These are phyloP conservation scores for Sporothrix protearum DNA, from an alignment of 2,329 filamentous ascomycete species.

Conservation along the genomic window DNA sequence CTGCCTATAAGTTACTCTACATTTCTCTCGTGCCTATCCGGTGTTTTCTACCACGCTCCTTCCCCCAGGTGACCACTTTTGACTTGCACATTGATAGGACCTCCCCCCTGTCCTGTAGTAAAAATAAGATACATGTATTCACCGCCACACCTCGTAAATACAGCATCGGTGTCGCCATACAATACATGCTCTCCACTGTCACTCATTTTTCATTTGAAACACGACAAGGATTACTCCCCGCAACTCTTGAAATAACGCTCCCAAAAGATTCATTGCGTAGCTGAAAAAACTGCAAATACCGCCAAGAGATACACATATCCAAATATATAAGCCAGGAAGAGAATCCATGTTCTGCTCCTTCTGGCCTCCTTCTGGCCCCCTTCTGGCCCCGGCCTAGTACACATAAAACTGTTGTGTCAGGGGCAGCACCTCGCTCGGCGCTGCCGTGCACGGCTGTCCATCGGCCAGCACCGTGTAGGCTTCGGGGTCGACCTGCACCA, in stretches of 20 bases:
- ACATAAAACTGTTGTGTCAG: constrained; percentile 75
- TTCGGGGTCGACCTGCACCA: constrained; percentile 90
- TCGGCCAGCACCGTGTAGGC: constrained; percentile 85
- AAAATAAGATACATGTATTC: neutral
- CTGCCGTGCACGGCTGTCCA: constrained; percentile 67
- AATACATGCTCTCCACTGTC: neutral
- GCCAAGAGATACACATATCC: neutral
- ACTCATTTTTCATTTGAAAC: neutral
- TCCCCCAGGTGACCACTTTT: neutral
- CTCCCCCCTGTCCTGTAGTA: neutral
- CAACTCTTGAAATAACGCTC: neutral
- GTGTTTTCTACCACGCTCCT: neutral
- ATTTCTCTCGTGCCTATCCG: too few relatives aligned
- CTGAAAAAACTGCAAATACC: neutral
- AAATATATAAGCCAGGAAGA: neutral
- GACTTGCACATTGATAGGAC: neutral
- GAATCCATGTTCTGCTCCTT: neutral
- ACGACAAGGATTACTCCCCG: neutral
- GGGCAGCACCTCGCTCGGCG: constrained; percentile 67
- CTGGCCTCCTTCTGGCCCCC: too few relatives aligned
- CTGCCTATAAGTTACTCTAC: too few relatives aligned
- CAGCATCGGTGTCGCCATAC: neutral
- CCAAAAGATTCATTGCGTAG: neutral
- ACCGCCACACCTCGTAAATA: neutral
- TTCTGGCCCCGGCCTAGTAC: constrained; percentile 53